Base-by-base conservation (phyloP, 495 filamentous ascomycete genomes). In the Glonium stellatum region DNA sequence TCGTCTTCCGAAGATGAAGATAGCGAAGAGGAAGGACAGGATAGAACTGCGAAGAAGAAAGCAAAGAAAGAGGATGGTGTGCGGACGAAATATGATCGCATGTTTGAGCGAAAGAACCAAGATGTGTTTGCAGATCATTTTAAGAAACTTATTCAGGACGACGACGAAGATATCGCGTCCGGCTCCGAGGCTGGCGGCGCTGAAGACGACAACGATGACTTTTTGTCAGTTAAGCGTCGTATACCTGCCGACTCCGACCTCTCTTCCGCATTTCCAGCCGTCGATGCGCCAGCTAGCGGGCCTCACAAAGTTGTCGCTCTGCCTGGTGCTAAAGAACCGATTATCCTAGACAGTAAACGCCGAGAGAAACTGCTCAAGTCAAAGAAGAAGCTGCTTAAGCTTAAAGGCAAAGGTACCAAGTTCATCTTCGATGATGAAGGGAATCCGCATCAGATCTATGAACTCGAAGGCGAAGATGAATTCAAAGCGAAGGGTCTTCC, bases 91-190 rank as follows among this genome's bases (percentile, higher is more conserved):
- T 92, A 92, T 69, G 89, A 97, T 68, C 89, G 91, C 59, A 96
- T 97, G 91, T 95, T 96, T 66, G 92, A 96, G 75, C 78, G 93
- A 61, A 86, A 85, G 59, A 96, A 97, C 73, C 91, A 96, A 64
- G 89, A 95, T 62, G 85, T 99, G n/a, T 75, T 99, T 61, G 88
- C 93, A 42, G 84, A 84, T 41, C 95, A 97, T 73, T 97, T 96
- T 74, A 82, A 82, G 42, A 95, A 89, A 63, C 80, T 97, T 55
- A 80, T 97, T 64, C 83, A 81, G 57, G 83, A 88, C 47, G 85
- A 84, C 52, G 80, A 77, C 18, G 63, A 65, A 3, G 51, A 54
- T 5, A 31, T 12, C 13, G 54, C 19, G 13, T 42, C 41, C 25
- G 21, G 15, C 1, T 41, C 54, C 0, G 54, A 58, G 13, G 69